Evolutionary conservation across 1,284 basidiomycete species (phyloP), one percentile per base, ranked within the genome.

Genomic region (Schizophyllum amplum): DNA sequence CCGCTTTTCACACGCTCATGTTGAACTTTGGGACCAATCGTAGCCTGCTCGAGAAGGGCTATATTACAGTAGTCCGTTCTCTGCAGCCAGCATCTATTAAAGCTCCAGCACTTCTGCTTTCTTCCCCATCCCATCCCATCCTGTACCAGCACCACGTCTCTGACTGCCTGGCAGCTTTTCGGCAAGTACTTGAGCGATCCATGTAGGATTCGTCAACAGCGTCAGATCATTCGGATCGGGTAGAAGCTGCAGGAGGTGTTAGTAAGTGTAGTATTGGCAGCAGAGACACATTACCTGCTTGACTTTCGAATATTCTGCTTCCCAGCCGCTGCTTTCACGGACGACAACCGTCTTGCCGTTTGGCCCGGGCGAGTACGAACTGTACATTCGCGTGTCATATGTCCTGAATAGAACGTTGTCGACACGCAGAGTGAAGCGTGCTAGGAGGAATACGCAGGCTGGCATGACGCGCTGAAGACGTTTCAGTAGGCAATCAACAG

Each of bases 321-420:
- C 93, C 85, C 92, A 91, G 1, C 96, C 97, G 55, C 83, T 84
- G 9, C 81, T 79, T 68, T 99, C 94, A 33, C 92, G 81, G 17
- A 98, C 80, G 47, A 98, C 69, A 20, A 83, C 65, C 0, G 84
- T 81, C 5, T 81, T 78, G 22, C 24, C 48, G 11, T 66, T 68
- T 9, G 33, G 3, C 33, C 33, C 33, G 2, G 82, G 83, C 0
- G 73, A 54, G 63, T 98, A 94, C 1, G 87, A 86, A 67, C 95
- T 90, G 66, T 92, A 99, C 60, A 98, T 75, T 47, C 97, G 80
- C 0, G 94, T 95, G 65, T 99, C 97, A 64, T 84, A 87, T 46
- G 87, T 82, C 47, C 97, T 81, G 74, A 99, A 99, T 47, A 98
- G 81, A 48, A 99, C 97, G 57, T 90, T 83, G 70, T 99, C 97